These are phyloP conservation scores for Vaccinium macrocarpon DNA, from an alignment of 148 eudicot species.

Conservation along the genomic window DNA sequence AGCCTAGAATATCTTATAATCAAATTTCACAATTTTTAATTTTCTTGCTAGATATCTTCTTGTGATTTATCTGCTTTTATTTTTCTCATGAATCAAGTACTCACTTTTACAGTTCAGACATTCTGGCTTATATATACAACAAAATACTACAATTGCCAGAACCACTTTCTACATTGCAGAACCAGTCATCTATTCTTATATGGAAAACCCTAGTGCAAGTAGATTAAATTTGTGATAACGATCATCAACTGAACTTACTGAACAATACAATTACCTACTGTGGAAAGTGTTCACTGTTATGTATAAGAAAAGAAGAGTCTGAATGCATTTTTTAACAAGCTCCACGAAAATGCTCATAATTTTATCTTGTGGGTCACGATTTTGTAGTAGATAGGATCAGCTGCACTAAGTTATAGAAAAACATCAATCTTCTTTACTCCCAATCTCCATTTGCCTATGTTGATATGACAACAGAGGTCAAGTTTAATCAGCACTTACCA, in stretches of 20 bases:
- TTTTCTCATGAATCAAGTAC: neutral
- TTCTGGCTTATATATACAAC: neutral
- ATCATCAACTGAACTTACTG: neutral
- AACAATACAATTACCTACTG: neutral
- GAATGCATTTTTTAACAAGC: constrained; percentile 1
- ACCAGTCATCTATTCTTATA: neutral
- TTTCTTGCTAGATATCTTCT: neutral
- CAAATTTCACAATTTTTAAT: neutral
- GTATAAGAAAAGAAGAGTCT: neutral
- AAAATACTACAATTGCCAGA: neutral
- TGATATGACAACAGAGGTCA: neutral
- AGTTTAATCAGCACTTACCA: neutral
- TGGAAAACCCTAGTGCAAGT: neutral
- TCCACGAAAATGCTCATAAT: neutral
- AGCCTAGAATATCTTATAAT: neutral
- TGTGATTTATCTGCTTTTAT: neutral
- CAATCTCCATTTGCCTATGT: neutral
- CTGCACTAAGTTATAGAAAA: neutral
- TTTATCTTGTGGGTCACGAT: neutral
- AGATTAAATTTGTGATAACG: neutral
- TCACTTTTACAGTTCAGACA: neutral
- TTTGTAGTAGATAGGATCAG: neutral
- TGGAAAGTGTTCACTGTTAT: neutral
- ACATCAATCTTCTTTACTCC: neutral
- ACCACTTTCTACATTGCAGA: neutral